phyloP scores from a whole-genome alignment of 805 yeast genomes.

The Wickerhamomyces subpelliculosus region DNA sequence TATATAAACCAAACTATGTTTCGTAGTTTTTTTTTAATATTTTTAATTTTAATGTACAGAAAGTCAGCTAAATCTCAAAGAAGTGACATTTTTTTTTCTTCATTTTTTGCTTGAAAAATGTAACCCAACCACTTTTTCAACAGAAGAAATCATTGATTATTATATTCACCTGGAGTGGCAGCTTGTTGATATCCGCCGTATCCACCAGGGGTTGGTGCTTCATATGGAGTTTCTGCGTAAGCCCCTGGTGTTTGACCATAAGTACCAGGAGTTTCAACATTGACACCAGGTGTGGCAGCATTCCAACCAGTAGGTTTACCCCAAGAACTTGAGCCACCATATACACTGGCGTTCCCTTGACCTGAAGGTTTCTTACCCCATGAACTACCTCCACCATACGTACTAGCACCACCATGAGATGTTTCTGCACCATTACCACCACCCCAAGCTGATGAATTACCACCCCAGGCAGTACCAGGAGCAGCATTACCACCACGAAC shows the following conservation, averaged over 20 bases:
- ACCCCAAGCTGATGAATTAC: constrained; percentile 35
- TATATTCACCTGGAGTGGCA: too few relatives aligned
- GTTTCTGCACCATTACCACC: constrained; percentile 21
- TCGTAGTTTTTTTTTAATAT: too few relatives aligned
- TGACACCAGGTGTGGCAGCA: constrained; percentile 30
- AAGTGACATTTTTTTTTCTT: too few relatives aligned
- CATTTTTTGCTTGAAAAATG: too few relatives aligned
- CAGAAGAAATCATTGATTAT: too few relatives aligned
- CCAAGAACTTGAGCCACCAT: too few relatives aligned
- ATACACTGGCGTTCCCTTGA: too few relatives aligned
- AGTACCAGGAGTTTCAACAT: constrained; percentile 32
- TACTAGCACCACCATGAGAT: constrained; percentile 36
- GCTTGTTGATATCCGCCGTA: too few relatives aligned
- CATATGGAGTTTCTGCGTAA: constrained; percentile 13
- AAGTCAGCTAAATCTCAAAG: too few relatives aligned
- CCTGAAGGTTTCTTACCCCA: constrained; percentile 29
- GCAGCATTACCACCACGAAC: constrained; percentile 36
- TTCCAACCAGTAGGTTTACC: constrained; percentile 22
- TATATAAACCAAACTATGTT: too few relatives aligned
- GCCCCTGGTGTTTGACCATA: constrained; percentile 21
- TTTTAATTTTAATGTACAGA: too few relatives aligned
- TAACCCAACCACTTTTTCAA: too few relatives aligned
- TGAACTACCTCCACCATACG: constrained; percentile 32
- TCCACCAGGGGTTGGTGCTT: constrained; percentile 6
- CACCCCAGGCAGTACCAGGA: constrained; percentile 39